Evolutionary conservation across 257 asterid species (phyloP).

Genomic region (Apocynum venetum): DNA sequence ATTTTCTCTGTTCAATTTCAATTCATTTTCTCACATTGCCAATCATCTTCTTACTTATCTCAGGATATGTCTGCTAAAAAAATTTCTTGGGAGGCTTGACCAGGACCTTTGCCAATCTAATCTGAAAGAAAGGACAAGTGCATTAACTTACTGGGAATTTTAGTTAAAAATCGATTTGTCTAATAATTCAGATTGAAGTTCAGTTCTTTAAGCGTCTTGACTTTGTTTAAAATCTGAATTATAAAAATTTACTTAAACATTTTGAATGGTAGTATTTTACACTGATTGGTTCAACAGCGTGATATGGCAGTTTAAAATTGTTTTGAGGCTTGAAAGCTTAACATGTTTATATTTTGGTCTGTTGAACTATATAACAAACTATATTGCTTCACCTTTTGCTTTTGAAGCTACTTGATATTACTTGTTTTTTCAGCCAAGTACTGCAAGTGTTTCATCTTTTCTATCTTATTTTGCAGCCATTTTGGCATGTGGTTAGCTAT

Average conservation of each 20-base stretch:
- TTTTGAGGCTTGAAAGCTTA: background rate
- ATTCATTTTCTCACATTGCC: background rate
- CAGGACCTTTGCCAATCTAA: background rate
- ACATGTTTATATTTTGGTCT: background rate
- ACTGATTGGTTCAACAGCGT: background rate
- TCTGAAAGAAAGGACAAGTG: background rate
- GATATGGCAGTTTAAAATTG: background rate
- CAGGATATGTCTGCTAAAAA: background rate
- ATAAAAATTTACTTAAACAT: background rate
- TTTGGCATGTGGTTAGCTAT: slow-evolving; percentile 76
- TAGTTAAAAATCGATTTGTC: background rate
- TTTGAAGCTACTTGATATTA: background rate
- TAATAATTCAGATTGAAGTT: background rate
- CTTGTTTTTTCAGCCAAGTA: background rate
- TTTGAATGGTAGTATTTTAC: background rate
- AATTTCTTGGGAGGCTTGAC: background rate
- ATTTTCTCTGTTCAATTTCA: slow-evolving; percentile 12
- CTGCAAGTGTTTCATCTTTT: slow-evolving; percentile 12
- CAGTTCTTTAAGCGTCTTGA: background rate
- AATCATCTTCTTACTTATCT: background rate
- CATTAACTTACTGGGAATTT: background rate
- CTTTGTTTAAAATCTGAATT: background rate
- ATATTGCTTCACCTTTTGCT: background rate
- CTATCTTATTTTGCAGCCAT: slow-evolving; percentile 62
- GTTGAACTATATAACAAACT: background rate